Evolutionary conservation across 1,284 basidiomycete genomes (phyloP), one percentile per base, ranked within the genome.

Genomic region (Rhodotorula mucilaginosa): DNA sequence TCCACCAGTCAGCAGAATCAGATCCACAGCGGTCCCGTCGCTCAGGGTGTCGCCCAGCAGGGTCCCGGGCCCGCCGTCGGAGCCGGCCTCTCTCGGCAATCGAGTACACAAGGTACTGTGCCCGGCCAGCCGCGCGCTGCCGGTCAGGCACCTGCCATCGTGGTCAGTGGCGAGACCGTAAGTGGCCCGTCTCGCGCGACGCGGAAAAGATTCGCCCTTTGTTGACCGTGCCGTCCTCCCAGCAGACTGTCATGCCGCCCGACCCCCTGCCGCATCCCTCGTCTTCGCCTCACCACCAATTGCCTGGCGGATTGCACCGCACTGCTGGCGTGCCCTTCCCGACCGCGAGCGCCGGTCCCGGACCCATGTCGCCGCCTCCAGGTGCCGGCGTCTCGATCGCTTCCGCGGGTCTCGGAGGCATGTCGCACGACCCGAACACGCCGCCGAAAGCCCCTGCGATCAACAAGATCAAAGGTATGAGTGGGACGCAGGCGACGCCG

Each of bases 141-240:
- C 54, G 46, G 39, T 0, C 65, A 68, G 47, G 72, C 72, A 21
- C 72, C 74, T 2, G 47, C 64, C 3, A 74, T 95, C 78, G 92
- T 97, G 65, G 92, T 96, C 78, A 91, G 94, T 75, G 92, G 89
- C 79, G 86, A 91, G 48, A 81, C 78, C 70, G 79, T 79, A 54
- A 72, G 77, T 18, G 51, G 10, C 7, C 34, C 7, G 29, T 19
- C 12, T 8, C 48, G 26, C 16, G 7, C 18, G 31, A 31, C 39
- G 13, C 26, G 46, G n/a, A 29, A 34, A 68, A 13, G 31, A 67
- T 21, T 26, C 31, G 26, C 48, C 57, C 46, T 23, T 65, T 19
- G 8, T 19, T 39, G 19, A 46, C 13, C 5, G 6, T n/a, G 6
- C 15, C 26, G 21, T n/a, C 21, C 7, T 4, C 4, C 23, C 26